These are phyloP conservation scores for Waitea zeae DNA, from an alignment of 1,284 basidiomycete genomes.

Conservation along the genomic window DNA sequence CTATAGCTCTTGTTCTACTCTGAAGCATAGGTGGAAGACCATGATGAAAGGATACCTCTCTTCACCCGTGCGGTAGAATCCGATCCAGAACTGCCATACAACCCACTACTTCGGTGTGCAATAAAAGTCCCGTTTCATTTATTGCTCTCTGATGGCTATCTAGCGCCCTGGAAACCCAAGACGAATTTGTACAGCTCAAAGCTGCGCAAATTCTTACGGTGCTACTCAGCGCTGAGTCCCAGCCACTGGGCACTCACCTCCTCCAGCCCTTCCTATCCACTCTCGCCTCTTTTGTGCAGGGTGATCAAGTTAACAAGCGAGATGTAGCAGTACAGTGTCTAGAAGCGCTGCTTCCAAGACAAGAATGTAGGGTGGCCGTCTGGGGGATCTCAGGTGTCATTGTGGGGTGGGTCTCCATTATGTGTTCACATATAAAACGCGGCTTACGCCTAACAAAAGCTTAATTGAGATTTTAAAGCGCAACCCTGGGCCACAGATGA, in stretches of 20 bases:
- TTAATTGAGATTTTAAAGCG: slow-evolving; percentile 64
- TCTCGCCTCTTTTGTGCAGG: slow-evolving; percentile 48
- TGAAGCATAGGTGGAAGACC: slow-evolving; percentile 25
- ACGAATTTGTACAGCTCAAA: slow-evolving; percentile 90
- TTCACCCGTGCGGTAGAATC: slow-evolving; percentile 42
- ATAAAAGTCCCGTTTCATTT: slow-evolving; percentile 2
- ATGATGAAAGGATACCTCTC: slow-evolving; percentile 62
- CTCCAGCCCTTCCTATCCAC: slow-evolving; percentile 51
- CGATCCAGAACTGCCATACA: slow-evolving; percentile 73
- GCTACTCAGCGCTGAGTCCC: slow-evolving; percentile 52
- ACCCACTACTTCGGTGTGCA: slow-evolving; percentile 61
- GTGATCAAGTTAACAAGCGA: slow-evolving; percentile 47
- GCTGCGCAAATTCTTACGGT: slow-evolving; percentile 79
- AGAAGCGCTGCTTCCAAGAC: slow-evolving; percentile 70
- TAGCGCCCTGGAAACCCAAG: slow-evolving; percentile 71
- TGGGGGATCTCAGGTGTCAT: slow-evolving; percentile 57
- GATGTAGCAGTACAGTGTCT: slow-evolving; percentile 87
- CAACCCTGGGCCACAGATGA: slow-evolving; percentile 79
- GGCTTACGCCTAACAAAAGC: slow-evolving; percentile 19
- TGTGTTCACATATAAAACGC: not conserved
- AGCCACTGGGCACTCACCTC: slow-evolving; percentile 33
- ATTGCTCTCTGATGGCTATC: slow-evolving; percentile 5
- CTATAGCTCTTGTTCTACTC: not conserved
- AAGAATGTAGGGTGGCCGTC: slow-evolving; percentile 58
- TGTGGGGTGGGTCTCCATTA: slow-evolving; percentile 26